phyloP scores from a whole-genome alignment of 371 early-diverging fungal species.

The Apophysomyces elegans region DNA sequence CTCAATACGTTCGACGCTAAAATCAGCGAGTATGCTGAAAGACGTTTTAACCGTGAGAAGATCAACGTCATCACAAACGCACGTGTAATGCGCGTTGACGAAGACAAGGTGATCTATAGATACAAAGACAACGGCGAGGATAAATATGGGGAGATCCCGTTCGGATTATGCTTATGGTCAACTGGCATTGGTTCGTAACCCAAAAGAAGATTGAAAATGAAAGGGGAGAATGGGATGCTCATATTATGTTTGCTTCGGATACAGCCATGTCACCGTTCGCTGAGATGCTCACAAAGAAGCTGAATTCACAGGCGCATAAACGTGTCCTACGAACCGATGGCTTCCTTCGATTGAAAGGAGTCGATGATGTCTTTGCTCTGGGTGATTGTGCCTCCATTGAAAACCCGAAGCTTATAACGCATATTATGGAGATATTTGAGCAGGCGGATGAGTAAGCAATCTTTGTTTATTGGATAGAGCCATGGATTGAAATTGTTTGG shows the following conservation, averaged over 20 bases:
- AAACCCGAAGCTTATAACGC: slow-evolving; percentile 65
- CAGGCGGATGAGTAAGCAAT: slow-evolving; percentile 52
- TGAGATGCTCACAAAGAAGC: slow-evolving; percentile 48
- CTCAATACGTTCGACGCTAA: slow-evolving; percentile 80
- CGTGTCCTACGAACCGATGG: slow-evolving; percentile 77
- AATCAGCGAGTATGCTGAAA: slow-evolving; percentile 71
- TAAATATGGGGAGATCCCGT: slow-evolving; percentile 50
- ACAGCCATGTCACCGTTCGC: slow-evolving; percentile 73
- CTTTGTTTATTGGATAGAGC: too few relatives aligned
- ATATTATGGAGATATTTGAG: slow-evolving; percentile 57
- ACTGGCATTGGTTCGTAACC: slow-evolving; percentile 71
- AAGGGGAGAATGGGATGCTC: slow-evolving; percentile 13
- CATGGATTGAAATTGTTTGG: neutral
- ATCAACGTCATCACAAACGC: slow-evolving; percentile 78
- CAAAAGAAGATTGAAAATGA: neutral
- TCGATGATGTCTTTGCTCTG: slow-evolving; percentile 74
- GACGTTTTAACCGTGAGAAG: slow-evolving; percentile 72
- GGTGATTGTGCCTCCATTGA: slow-evolving; percentile 89
- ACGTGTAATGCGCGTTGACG: slow-evolving; percentile 65
- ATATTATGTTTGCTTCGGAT: neutral
- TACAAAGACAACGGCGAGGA: slow-evolving; percentile 24
- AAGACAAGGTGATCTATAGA: slow-evolving; percentile 36
- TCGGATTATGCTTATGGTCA: slow-evolving; percentile 84
- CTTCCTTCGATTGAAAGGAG: slow-evolving; percentile 69
- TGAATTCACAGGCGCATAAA: slow-evolving; percentile 59